phyloP scores from a whole-genome alignment of 148 eudicot genomes.

The Nepenthes gracilis region DNA sequence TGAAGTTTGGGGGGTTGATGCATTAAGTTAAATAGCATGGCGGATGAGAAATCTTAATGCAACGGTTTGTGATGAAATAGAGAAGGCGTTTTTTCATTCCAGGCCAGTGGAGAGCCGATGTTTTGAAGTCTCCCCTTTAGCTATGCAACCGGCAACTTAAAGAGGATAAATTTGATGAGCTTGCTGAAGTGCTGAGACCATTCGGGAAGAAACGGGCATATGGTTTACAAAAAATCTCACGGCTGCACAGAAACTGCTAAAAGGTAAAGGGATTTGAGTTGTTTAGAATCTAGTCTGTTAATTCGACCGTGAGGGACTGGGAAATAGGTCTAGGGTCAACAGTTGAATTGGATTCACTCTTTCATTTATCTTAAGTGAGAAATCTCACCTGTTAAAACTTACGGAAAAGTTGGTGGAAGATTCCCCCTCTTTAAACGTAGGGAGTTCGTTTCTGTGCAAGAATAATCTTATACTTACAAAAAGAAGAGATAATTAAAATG shows the following conservation, averaged over 20 bases:
- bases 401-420: too few relatives aligned
- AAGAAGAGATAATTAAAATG: too few relatives aligned
- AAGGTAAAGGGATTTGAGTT: conserved; percentile 8
- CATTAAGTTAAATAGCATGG: conserved; percentile 15
- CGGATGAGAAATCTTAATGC: conserved; percentile 7
- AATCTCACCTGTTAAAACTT: too few relatives aligned
- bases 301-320: too few relatives aligned
- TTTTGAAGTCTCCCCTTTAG: conserved; percentile 86
- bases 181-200: conserved; percentile 68
- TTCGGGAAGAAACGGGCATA: conserved; percentile 97
- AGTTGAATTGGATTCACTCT: too few relatives aligned
- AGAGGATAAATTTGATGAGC: conserved; percentile 76
- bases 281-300: neutral
- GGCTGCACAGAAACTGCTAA: conserved; percentile 42
- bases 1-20: conserved; percentile 9
- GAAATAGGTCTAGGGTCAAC: too few relatives aligned
- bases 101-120: conserved; percentile 62
- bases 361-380: too few relatives aligned
- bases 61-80: conserved; percentile 6
- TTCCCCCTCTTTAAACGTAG: too few relatives aligned
- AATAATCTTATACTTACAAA: too few relatives aligned
- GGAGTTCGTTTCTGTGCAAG: too few relatives aligned
- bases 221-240: conserved; percentile 93
- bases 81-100: conserved; percentile 35
- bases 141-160: conserved; percentile 73